Conservation (phyloP, 1,284 basidiomycete genomes). For the Ustilago trichophora region DNA sequence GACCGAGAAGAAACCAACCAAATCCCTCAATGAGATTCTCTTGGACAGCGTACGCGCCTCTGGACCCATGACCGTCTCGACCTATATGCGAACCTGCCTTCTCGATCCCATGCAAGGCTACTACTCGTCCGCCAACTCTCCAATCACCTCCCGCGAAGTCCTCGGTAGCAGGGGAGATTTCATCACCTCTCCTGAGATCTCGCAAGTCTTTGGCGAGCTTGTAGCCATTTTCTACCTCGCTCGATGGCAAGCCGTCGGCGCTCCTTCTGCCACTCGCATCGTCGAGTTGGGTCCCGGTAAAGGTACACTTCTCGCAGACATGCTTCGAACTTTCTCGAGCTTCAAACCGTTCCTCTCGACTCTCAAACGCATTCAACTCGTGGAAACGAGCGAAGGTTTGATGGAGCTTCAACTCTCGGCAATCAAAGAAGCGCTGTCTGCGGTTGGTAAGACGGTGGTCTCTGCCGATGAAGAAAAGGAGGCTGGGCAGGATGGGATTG, state of each 20-base stretch:
- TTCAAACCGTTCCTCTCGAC: constrained; percentile 52
- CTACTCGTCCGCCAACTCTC: constrained; percentile 52
- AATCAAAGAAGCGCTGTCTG: constrained; percentile 38
- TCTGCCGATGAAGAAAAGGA: constrained; percentile 27
- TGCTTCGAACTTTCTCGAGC: constrained; percentile 72
- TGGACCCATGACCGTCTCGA: constrained; percentile 62
- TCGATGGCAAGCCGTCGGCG: constrained; percentile 76
- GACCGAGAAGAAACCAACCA: constrained; percentile 13
- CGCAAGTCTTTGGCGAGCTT: constrained; percentile 90
- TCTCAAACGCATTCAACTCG: constrained; percentile 56
- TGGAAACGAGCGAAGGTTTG: constrained; percentile 62
- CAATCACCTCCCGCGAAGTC: constrained; percentile 69
- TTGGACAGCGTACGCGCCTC: constrained; percentile 42
- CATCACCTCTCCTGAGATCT: constrained; percentile 95
- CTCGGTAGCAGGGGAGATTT: constrained; percentile 92
- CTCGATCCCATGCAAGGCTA: constrained; percentile 64
- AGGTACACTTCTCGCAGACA: constrained; percentile 89
- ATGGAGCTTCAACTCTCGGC: constrained; percentile 53
- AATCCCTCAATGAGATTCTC: constrained; percentile 35
- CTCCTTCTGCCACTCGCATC: constrained; percentile 73
- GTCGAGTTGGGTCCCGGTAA: constrained; percentile 94
- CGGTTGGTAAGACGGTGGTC: constrained; percentile 44
- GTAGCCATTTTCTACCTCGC: constrained; percentile 76
- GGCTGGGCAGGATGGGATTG: constrained; percentile 32
- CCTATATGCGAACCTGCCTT: constrained; percentile 64